These are phyloP conservation scores for Mallotus nudiflorus DNA, from an alignment of 345 rosid species.

Conservation along the genomic window DNA sequence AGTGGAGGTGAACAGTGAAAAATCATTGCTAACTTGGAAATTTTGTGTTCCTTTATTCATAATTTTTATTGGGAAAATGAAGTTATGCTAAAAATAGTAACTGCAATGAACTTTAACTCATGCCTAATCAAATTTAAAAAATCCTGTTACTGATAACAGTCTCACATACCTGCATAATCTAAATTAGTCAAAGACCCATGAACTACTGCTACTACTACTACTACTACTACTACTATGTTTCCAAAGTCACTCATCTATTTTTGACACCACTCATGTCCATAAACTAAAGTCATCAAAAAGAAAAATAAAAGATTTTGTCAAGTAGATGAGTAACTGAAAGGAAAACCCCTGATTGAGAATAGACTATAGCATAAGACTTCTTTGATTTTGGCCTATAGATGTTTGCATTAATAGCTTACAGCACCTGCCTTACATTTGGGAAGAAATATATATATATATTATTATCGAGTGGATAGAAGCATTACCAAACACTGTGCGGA, in stretches of 20 bases:
- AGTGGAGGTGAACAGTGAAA: too few species aligned
- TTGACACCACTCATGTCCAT: not conserved
- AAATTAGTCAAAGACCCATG: not conserved
- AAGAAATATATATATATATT: not conserved
- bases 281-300: not conserved
- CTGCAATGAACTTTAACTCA: not conserved
- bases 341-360: not conserved
- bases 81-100: too few species aligned
- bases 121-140: not conserved
- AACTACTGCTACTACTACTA: too few species aligned
- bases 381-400: not conserved
- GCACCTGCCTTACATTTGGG: not conserved
- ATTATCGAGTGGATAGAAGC: conserved; percentile 18
- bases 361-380: not conserved
- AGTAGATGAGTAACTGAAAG: not conserved
- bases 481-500: conserved; percentile 90
- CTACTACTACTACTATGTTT: not conserved
- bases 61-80: not conserved
- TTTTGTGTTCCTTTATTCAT: too few species aligned
- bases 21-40: too few species aligned
- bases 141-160: not conserved
- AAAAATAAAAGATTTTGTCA: too few species aligned
- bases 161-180: not conserved
- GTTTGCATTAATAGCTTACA: not conserved
- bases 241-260: not conserved